Conservation (phyloP, 768 basidiomycete species). For the Agrocybe chaxingu region DNA sequence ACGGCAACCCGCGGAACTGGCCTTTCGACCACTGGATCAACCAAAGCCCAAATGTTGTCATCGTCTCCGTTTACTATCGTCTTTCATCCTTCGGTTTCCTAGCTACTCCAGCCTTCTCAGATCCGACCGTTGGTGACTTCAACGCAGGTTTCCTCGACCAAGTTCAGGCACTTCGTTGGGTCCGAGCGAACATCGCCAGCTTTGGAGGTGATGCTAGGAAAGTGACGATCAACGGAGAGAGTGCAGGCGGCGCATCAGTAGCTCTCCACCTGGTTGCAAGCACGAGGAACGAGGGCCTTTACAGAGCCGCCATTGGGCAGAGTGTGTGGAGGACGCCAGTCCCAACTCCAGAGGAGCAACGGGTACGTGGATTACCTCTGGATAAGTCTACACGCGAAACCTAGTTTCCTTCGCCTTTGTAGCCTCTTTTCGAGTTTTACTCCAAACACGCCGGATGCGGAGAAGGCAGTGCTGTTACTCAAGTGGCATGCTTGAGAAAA, state of each 20-base stretch:
- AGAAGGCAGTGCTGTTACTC: conserved; percentile 25
- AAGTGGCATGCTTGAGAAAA: conserved; percentile 46
- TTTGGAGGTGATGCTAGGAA: conserved; percentile 63
- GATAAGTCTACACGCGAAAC: background rate
- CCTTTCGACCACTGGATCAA: conserved; percentile 66
- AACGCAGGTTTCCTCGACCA: conserved; percentile 61
- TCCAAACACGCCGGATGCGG: conserved; percentile 49
- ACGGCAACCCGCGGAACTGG: conserved; percentile 62
- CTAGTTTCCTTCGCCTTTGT: background rate
- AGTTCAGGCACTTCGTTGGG: conserved; percentile 61
- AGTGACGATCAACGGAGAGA: conserved; percentile 62
- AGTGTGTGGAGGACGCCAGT: conserved; percentile 55
- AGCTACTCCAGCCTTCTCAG: conserved; percentile 41
- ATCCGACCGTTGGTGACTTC: conserved; percentile 39
- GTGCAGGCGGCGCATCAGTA: conserved; percentile 53
- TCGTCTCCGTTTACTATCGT: conserved; percentile 67
- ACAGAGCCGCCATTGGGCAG: conserved; percentile 57
- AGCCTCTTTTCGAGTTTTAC: conserved; percentile 55
- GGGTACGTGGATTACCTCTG: conserved; percentile 30
- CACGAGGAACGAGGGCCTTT: conserved; percentile 31
- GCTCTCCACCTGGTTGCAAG: conserved; percentile 57
- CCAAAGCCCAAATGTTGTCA: conserved; percentile 57
- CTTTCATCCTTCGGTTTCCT: conserved; percentile 65
- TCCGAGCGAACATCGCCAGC: conserved; percentile 52
- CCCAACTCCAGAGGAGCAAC: conserved; percentile 47